Conservation (phyloP, 1,284 basidiomycete genomes). For the Trichosporon sp. region DNA sequence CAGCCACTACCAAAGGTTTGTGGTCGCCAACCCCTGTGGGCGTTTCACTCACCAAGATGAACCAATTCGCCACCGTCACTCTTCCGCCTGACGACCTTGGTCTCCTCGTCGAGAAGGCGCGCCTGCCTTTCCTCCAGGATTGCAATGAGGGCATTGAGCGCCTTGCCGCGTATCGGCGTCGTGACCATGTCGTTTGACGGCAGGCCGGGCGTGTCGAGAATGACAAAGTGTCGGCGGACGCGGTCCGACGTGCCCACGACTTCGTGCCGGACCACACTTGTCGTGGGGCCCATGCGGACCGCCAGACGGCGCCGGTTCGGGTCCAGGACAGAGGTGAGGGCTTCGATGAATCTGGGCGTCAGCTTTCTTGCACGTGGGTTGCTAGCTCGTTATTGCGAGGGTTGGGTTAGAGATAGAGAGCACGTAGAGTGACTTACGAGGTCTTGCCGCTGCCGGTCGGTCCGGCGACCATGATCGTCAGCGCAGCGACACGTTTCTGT, state of each 20-base stretch:
- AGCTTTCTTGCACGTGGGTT: neutral
- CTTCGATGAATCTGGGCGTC: slow-evolving; percentile 29
- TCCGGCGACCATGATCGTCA: slow-evolving; percentile 50
- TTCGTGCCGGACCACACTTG: slow-evolving; percentile 28
- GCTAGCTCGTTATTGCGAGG: no score
- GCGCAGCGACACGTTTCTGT: slow-evolving; percentile 29
- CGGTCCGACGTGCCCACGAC: slow-evolving; percentile 21
- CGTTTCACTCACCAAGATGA: slow-evolving; percentile 45
- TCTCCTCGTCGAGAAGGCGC: slow-evolving; percentile 48
- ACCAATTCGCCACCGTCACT: slow-evolving; percentile 46
- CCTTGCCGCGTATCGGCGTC: slow-evolving; percentile 31
- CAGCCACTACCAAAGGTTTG: no score
- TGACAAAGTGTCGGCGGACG: slow-evolving; percentile 20
- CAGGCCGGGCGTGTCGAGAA: slow-evolving; percentile 52
- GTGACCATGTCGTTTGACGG: slow-evolving; percentile 20
- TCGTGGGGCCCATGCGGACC: slow-evolving; percentile 23
- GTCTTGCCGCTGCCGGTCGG: slow-evolving; percentile 49
- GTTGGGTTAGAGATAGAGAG: neutral
- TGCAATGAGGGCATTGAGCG: slow-evolving; percentile 40
- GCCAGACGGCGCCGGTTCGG: slow-evolving; percentile 20
- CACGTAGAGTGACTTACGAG: slow-evolving; percentile 34
- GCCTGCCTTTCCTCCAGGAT: slow-evolving; percentile 49
- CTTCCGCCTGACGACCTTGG: slow-evolving; percentile 45
- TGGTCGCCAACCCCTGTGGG: no score
- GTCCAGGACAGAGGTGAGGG: slow-evolving; percentile 30